Evolutionary conservation across 805 yeast species (phyloP), one percentile per base, ranked within the genome.

Genomic region (Metschnikowia sp.): DNA sequence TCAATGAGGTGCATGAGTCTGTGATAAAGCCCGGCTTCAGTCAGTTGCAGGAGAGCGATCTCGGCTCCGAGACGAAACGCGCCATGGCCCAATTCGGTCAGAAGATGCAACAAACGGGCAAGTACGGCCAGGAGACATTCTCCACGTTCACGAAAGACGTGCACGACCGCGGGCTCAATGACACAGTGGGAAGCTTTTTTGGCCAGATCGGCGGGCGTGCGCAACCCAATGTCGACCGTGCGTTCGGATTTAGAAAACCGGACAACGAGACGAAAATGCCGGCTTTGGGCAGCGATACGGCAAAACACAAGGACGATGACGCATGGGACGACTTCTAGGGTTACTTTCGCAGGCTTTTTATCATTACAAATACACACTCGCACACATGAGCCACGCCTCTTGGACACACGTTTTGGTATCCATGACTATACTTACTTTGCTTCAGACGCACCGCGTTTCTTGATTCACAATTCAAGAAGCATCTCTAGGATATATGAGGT

Each of bases 31-130:
- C 99, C n/a, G 82, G 94, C 39, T 77, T 89, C 63, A 83, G 82
- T 61, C 90, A 86, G 60, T 75, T 94, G 56, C 75, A 70, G 51
- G 89, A 83, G 51, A 81, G 87, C 52, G 98, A 94, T 49, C 66
- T 88, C 38, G 82, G 95, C 22, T 73, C 69, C 46, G 96, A 89
- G 61, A 94, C 98, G 4, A 82, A 79, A 53, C 81, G 89, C 56
- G 98, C 98, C n/a, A 88, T 96, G 79, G 84, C 88, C 49, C 97
- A 94, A 72, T 94, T 92, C 70, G 97, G 97, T 40, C 96, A 88
- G 63, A 89, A 83, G 61, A 86, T 92, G 71, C 96, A 87, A 64
- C 95, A 90, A 56, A 88, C 97, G 0, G 86, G 95, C 32, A 78
- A 74, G 50, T 82, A 81, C 55, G 88, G 96, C 28, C 82, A 81